phyloP scores from a whole-genome alignment of 2,329 filamentous ascomycete genomes.

The Aureobasidium lini region DNA sequence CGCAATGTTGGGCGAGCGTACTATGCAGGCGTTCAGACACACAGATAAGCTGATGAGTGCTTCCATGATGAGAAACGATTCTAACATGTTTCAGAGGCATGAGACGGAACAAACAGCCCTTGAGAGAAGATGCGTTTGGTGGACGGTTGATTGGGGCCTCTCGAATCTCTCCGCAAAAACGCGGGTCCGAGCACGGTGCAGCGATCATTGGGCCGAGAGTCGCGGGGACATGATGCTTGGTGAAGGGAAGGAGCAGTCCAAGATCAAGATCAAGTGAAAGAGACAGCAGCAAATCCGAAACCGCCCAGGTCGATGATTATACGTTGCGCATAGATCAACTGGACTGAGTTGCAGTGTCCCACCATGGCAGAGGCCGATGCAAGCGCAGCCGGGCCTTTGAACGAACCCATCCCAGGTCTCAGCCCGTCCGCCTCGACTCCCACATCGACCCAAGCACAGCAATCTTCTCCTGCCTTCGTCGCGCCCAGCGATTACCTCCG shows the following conservation, averaged over 20 bases:
- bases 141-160: neutral
- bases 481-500: slow-evolving; percentile 32
- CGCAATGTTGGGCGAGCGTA: neutral
- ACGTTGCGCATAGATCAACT: neutral
- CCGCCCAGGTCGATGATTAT: neutral
- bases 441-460: slow-evolving; percentile 2
- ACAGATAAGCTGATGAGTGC: neutral
- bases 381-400: slow-evolving; percentile 7
- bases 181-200: neutral
- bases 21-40: neutral
- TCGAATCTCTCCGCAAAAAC: slow-evolving; percentile 1
- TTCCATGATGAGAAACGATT: too few relatives aligned
- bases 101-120: neutral
- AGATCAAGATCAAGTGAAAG: neutral
- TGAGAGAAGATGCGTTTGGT: neutral
- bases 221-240: slow-evolving; percentile 3
- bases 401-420: neutral
- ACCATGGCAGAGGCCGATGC: slow-evolving; percentile 12
- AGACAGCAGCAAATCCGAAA: too few relatives aligned
- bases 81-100: neutral
- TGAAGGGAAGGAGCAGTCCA: neutral
- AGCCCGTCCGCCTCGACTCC: neutral
- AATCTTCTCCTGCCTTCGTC: slow-evolving; percentile 25
- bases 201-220: slow-evolving; percentile 2
- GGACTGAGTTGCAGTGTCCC: neutral